A percentile compares a stretch with the other conserved stretches of the same genome.
Evolutionary conservation across 345 rosid genomes (phyloP).

Genomic region (Toxicodendron radicans): DNA sequence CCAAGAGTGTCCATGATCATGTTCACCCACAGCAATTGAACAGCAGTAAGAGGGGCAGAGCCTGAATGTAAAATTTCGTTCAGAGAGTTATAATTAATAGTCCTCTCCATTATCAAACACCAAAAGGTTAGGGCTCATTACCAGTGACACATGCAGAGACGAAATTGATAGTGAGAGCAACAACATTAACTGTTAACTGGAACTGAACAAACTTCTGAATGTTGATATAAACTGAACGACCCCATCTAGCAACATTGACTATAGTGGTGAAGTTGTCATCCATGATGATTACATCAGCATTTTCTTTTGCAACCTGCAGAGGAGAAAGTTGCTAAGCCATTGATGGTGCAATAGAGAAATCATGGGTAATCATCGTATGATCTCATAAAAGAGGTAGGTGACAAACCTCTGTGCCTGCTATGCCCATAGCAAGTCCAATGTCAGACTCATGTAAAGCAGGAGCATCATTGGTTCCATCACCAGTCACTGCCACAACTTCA

Average conservation of each 20-base stretch:
- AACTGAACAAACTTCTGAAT: constrained; percentile 86
- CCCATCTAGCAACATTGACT: constrained; percentile 78
- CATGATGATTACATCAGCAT: constrained; percentile 81
- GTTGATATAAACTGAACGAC: constrained; percentile 78
- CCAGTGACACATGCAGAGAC: constrained; percentile 77
- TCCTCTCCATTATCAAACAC: background rate
- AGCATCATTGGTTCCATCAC: constrained; percentile 96
- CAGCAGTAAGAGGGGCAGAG: constrained; percentile 76
- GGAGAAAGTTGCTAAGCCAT: constrained; percentile 4
- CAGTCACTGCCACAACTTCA: constrained; percentile 91
- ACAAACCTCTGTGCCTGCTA: constrained; percentile 90
- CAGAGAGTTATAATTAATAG: background rate
- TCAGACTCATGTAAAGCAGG: constrained; percentile 94
- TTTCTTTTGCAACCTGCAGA: constrained; percentile 75
- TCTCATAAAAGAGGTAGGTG: background rate
- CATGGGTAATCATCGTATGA: no score
- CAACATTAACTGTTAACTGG: constrained; percentile 77
- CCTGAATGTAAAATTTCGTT: constrained; percentile 37
- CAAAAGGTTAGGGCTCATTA: constrained; percentile 2
- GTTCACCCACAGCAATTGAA: constrained; percentile 86
- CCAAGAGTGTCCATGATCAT: constrained; percentile 93
- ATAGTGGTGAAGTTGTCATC: constrained; percentile 78
- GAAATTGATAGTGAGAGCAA: constrained; percentile 68
- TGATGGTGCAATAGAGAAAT: background rate
- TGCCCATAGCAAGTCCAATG: constrained; percentile 97